Evolutionary conservation across 495 filamentous ascomycete genomes (phyloP).

Genomic region (Talaromyces liani): DNA sequence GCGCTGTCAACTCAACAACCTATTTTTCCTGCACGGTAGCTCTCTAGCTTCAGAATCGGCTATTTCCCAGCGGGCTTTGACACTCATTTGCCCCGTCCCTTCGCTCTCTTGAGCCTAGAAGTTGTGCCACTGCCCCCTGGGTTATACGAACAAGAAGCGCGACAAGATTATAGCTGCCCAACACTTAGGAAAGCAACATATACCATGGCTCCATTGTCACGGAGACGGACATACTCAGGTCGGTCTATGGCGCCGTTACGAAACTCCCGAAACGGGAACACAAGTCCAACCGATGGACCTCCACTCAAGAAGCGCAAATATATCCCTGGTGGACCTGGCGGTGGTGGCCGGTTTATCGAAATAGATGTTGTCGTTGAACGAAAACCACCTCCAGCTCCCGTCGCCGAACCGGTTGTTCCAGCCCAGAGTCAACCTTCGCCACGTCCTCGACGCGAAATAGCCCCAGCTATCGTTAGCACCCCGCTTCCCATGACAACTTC

Average conservation of each 20-base stretch:
- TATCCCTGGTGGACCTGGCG: slow-evolving; percentile 73
- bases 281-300: slow-evolving; percentile 34
- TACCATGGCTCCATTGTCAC: slow-evolving; percentile 6
- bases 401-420: slow-evolving; percentile 15
- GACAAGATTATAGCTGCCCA: background rate
- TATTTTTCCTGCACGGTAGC: background rate
- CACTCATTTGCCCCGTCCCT: background rate
- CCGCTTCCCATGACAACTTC: slow-evolving; percentile 30
- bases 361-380: slow-evolving; percentile 41
- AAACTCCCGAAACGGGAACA: slow-evolving; percentile 22
- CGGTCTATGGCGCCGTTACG: slow-evolving; percentile 9
- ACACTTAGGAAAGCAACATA: background rate
- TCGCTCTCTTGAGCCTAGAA: background rate
- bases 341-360: slow-evolving; percentile 69
- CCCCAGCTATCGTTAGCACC: slow-evolving; percentile 14
- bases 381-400: slow-evolving; percentile 18
- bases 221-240: background rate
- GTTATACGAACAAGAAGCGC: background rate
- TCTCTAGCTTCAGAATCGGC: background rate
- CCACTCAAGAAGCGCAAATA: slow-evolving; percentile 54
- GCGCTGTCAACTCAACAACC: background rate
- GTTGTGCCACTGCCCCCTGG: background rate
- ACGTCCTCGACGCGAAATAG: slow-evolving; percentile 13
- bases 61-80: background rate
- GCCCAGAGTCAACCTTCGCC: slow-evolving; percentile 15